Evolutionary conservation across 768 basidiomycete species (phyloP), one percentile per base, ranked within the genome.

Genomic region (Infundibulicybe gibba): DNA sequence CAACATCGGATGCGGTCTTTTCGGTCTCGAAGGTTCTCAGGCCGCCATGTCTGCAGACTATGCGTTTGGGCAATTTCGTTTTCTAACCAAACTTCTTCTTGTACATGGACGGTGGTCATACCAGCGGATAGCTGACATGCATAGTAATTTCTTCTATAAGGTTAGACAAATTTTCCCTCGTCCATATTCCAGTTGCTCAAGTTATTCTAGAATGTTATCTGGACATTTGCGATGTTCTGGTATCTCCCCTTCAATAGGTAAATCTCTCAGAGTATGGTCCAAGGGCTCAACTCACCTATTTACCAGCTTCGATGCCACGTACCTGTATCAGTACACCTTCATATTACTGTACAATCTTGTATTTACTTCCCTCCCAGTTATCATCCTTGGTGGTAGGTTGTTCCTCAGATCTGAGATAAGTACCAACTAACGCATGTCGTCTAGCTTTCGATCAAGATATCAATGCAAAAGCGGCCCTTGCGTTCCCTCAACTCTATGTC

Each of bases 31-130:
- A 63, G 95, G 95, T 42, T 94, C 93, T 16, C 95, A 98, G 65
- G 95, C 95, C 25, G 94, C 95, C 41, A 97, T 97, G 94, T 97
- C 94, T 4, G 95, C 95, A 5, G 95, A 98, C 62, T 97, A 97
- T 57, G 95, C 95, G 1, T 94, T 98, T 69, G 95, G 92, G 1
- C 95, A 97, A 61, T 99, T 99, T 74, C 75, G 94, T 45, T 97
- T 87, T 74, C 63, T 98, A 49, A 94, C 92, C 2, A 91, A 92
- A 63, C 68, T 97, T 39, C 74, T 97, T 0, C 76, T 97, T 49
- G 92, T 97, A 8, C 95, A 99, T 61, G 95, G 95, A 5, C 83
- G 92, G 19, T 97, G 95, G 95, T 94, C 90, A 21, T 98, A 99
- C 67, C 88, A 91, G 57, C 90, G 95, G 37, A 75, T 97, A 37